phyloP scores from a whole-genome alignment of 2,329 filamentous ascomycete genomes.

The Dendrostoma leiphaemia region DNA sequence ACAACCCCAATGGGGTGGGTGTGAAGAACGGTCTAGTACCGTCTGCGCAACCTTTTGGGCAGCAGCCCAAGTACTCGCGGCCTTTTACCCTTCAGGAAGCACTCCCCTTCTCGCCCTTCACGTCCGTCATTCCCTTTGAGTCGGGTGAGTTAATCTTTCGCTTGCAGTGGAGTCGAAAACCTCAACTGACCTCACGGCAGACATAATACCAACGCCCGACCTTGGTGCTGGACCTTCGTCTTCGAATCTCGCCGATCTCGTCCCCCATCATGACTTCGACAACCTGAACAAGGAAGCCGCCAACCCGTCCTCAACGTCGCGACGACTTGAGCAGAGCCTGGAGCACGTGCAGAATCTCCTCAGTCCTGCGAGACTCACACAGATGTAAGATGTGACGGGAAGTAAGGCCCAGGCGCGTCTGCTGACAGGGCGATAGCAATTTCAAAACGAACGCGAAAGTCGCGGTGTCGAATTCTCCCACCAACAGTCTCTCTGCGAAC shows the following conservation, averaged over 20 bases:
- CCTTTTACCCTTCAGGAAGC: constrained; percentile 71
- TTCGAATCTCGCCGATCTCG: constrained; percentile 47
- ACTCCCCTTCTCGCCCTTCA: constrained; percentile 78
- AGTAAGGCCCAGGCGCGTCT: constrained; percentile 7
- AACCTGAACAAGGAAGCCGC: constrained; percentile 69
- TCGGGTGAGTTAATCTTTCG: constrained; percentile 55
- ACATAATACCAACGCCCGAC: constrained; percentile 64
- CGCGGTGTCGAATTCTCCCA: constrained; percentile 26
- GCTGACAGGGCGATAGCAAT: constrained; percentile 45
- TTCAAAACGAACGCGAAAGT: constrained; percentile 51
- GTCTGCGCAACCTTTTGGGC: constrained; percentile 15
- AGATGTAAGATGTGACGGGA: constrained; percentile 52
- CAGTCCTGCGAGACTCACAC: constrained; percentile 65
- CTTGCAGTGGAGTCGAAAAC: too few species aligned
- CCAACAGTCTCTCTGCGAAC: constrained; percentile 35
- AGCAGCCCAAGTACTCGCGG: constrained; percentile 27
- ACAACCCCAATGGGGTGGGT: constrained; percentile 34
- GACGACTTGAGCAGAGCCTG: constrained; percentile 68
- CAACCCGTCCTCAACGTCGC: constrained; percentile 56
- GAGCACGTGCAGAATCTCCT: constrained; percentile 74
- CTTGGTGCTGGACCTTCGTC: constrained; percentile 56
- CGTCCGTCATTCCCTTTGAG: constrained; percentile 75
- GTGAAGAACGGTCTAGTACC: constrained; percentile 20
- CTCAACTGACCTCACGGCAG: constrained; percentile 36
- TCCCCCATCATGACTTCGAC: constrained; percentile 57